phyloP scores from a whole-genome alignment of 192 early-diverging fungal species.

The Backusella psychrophila region DNA sequence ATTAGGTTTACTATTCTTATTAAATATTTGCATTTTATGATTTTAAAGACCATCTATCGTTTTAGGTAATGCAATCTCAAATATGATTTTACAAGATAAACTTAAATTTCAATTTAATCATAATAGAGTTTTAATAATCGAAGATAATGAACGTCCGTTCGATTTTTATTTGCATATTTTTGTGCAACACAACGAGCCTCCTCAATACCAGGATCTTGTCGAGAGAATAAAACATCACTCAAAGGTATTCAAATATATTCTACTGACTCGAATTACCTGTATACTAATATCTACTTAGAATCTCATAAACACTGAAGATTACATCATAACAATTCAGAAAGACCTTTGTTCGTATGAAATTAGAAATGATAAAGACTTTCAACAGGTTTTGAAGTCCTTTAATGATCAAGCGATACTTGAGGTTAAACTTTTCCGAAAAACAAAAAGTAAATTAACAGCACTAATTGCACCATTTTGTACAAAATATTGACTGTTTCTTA shows the following conservation, averaged over 20 bases:
- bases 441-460: background rate
- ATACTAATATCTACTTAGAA: background rate
- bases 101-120: background rate
- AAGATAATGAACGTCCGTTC: slow-evolving; percentile 1
- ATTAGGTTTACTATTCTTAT: background rate
- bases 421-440: background rate
- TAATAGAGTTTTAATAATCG: background rate
- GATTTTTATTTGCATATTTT: slow-evolving; percentile 14
- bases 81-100: background rate
- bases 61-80: background rate
- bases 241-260: background rate
- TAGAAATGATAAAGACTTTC: background rate
- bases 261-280: background rate
- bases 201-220: background rate
- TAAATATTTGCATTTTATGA: background rate
- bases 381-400: background rate
- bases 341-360: background rate
- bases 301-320: background rate
- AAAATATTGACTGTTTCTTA: background rate
- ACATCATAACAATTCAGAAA: background rate
- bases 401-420: slow-evolving; percentile 5
- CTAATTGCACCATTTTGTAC: background rate
- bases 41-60: background rate
- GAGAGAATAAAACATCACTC: slow-evolving; percentile 10
- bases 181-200: slow-evolving; percentile 6